These are phyloP conservation scores for Exophiala lecanii-corni DNA, from an alignment of 2,329 filamentous ascomycete species.

Conservation along the genomic window DNA sequence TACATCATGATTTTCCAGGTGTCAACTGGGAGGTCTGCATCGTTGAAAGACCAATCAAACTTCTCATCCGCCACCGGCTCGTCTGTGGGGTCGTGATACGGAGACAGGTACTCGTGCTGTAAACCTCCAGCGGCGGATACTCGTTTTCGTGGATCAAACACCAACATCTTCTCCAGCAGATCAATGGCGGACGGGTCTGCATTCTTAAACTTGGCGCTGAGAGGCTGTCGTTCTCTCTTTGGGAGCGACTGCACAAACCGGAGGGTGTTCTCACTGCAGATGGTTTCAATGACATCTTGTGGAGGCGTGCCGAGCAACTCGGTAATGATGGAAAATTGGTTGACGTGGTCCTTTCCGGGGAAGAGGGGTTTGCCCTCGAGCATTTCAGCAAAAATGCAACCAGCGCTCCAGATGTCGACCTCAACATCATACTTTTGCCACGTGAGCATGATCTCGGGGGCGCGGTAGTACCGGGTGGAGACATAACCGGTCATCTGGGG, in stretches of 20 bases:
- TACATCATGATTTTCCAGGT: slow-evolving; percentile 99
- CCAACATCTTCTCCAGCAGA: slow-evolving; percentile 91
- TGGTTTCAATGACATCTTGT: slow-evolving; percentile 97
- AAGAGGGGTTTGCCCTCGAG: slow-evolving; percentile 96
- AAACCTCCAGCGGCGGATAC: slow-evolving; percentile 83
- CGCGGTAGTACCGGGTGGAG: slow-evolving; percentile 96
- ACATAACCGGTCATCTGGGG: slow-evolving; percentile 99
- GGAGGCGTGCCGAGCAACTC: slow-evolving; percentile 93
- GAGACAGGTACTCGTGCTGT: slow-evolving; percentile 86
- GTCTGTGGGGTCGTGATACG: slow-evolving; percentile 95
- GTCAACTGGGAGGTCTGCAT: slow-evolving; percentile 92
- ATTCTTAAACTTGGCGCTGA: slow-evolving; percentile 89
- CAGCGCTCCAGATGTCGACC: slow-evolving; percentile 98
- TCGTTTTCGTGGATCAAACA: slow-evolving; percentile 96
- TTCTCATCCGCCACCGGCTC: slow-evolving; percentile 95
- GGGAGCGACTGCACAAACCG: slow-evolving; percentile 96
- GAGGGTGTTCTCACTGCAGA: slow-evolving; percentile 96
- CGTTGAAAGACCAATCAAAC: slow-evolving; percentile 99
- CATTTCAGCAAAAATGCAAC: slow-evolving; percentile 99
- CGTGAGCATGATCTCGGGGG: slow-evolving; percentile 98
- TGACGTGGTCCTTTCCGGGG: slow-evolving; percentile 98
- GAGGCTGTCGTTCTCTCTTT: slow-evolving; percentile 83
- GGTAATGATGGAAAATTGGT: slow-evolving; percentile 99
- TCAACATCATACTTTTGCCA: slow-evolving; percentile 99
- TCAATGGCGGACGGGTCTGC: slow-evolving; percentile 90